These are phyloP conservation scores for Xerocomus amazonicus DNA, from an alignment of 1,284 basidiomycete genomes.

Conservation along the genomic window DNA sequence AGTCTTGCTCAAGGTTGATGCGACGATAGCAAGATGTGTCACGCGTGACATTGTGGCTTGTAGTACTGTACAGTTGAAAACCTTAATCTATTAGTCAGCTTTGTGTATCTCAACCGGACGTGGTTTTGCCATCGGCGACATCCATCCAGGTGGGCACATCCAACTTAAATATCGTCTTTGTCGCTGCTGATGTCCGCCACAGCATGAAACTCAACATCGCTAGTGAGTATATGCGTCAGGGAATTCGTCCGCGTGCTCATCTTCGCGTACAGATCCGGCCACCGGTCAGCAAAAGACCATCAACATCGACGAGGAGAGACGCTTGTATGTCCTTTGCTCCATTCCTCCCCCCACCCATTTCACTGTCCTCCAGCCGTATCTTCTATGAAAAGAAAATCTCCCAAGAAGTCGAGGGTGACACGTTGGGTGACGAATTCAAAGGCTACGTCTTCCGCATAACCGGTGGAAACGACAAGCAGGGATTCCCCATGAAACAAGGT, in stretches of 20 bases:
- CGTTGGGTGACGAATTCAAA: conserved; percentile 94
- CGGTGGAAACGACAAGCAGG: conserved; percentile 95
- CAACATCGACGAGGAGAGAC: conserved; percentile 91
- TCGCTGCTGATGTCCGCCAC: conserved; percentile 8
- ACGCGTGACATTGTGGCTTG: conserved; percentile 33
- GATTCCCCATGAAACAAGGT: conserved; percentile 99
- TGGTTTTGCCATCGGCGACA: conserved; percentile 34
- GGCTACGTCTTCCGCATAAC: conserved; percentile 98
- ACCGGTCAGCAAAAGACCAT: conserved; percentile 97
- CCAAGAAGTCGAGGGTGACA: conserved; percentile 91
- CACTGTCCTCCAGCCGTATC: conserved; percentile 60
- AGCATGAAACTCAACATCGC: conserved; percentile 98
- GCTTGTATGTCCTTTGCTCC: conserved; percentile 54
- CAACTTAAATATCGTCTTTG: not conserved
- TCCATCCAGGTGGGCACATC: conserved; percentile 23
- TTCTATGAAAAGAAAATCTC: conserved; percentile 97
- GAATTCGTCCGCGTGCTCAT: conserved; percentile 12
- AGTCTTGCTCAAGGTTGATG: conserved; percentile 30
- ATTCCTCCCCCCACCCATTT: conserved; percentile 1
- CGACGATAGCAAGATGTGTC: conserved; percentile 29
- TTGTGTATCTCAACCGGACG: not conserved
- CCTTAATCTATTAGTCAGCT: conserved; percentile 37
- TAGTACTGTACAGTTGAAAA: conserved; percentile 43
- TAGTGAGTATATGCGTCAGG: conserved; percentile 52
- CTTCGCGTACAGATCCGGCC: conserved; percentile 66